These are phyloP conservation scores for Penicillium concentricum DNA, from an alignment of 2,329 filamentous ascomycete genomes.

Conservation along the genomic window DNA sequence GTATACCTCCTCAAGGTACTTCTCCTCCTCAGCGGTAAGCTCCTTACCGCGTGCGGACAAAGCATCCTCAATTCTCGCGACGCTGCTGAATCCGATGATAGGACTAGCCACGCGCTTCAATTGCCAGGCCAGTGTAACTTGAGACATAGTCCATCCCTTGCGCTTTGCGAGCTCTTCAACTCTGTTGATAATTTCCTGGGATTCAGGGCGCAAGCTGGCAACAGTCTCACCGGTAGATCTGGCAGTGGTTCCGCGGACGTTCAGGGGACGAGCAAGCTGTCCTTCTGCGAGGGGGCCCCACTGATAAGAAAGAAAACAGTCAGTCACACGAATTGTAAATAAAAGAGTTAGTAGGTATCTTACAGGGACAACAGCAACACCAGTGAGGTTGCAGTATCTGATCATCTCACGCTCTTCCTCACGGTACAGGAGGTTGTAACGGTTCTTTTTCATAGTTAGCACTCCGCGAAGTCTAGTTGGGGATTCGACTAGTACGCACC, in stretches of 20 bases:
- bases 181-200: constrained; percentile 10
- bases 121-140: constrained; percentile 9
- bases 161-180: constrained; percentile 12
- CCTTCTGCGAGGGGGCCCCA: constrained; percentile 7
- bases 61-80: constrained; percentile 16
- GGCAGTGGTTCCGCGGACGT: neutral
- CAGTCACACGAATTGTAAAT: neutral
- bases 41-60: constrained; percentile 9
- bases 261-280: constrained; percentile 2
- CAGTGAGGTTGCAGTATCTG: constrained; percentile 2
- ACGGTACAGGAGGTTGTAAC: constrained; percentile 8
- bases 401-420: constrained; percentile 17
- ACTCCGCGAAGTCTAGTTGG: neutral
- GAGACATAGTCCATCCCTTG: constrained; percentile 14
- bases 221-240: neutral
- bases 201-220: neutral
- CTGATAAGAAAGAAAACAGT: neutral
- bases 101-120: constrained; percentile 8
- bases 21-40: constrained; percentile 54
- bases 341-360: neutral
- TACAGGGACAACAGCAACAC: constrained; percentile 6
- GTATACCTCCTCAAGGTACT: constrained; percentile 64
- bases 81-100: constrained; percentile 16
- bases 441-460: neutral
- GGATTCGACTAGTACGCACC: constrained; percentile 16